Evolutionary conservation across 2,329 filamentous ascomycete genomes (phyloP).

Genomic region (Scytalidium lignicola): DNA sequence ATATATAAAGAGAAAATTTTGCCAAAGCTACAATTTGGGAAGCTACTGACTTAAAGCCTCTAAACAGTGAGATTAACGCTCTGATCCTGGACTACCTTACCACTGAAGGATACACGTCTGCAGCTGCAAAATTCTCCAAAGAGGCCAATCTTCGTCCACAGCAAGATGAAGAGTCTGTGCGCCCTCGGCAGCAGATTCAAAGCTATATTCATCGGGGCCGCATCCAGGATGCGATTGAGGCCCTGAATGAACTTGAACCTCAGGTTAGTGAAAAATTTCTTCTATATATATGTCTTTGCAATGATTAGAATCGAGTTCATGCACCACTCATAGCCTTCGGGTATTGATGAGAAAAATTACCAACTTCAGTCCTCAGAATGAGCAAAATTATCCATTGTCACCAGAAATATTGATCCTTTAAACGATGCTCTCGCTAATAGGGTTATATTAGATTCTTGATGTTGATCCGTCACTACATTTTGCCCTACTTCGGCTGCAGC

Average conservation of each 20-base stretch:
- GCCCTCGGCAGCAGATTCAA: constrained; percentile 75
- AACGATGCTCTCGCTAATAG: constrained; percentile 10
- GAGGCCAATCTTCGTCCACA: constrained; percentile 83
- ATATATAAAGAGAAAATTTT: constrained; percentile 5
- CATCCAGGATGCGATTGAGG: constrained; percentile 78
- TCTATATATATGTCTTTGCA: constrained; percentile 35
- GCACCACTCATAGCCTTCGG: constrained; percentile 94
- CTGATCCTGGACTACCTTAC: constrained; percentile 96
- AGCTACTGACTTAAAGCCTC: not conserved
- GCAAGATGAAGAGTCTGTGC: constrained; percentile 67
- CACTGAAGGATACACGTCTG: constrained; percentile 88
- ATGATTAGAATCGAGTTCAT: constrained; percentile 98
- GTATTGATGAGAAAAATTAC: constrained; percentile 83
- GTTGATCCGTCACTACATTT: constrained; percentile 81
- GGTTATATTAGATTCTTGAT: constrained; percentile 69
- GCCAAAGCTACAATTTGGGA: no score
- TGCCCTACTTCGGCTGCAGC: constrained; percentile 78
- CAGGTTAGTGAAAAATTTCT: constrained; percentile 60
- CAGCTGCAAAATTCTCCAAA: constrained; percentile 86
- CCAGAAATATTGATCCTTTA: not conserved
- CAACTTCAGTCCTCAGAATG: constrained; percentile 85
- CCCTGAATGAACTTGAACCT: constrained; percentile 83
- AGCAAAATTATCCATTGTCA: constrained; percentile 38
- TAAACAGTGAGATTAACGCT: constrained; percentile 81
- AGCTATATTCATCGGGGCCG: constrained; percentile 80